These are phyloP conservation scores for Allium fistulosum DNA, from an alignment of 106 monocot species.

Conservation along the genomic window DNA sequence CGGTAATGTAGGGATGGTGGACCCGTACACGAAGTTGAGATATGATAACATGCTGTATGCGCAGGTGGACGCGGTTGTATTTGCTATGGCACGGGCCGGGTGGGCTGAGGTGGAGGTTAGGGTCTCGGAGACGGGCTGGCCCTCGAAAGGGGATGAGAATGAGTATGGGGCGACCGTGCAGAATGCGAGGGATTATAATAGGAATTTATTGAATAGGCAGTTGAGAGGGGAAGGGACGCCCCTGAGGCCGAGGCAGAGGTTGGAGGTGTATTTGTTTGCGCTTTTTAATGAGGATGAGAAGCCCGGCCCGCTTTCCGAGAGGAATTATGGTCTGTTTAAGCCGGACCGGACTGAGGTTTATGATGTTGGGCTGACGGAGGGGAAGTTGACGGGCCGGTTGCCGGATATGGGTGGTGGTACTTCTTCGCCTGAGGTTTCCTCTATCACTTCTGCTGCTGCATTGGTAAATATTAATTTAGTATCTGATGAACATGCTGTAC, in stretches of 20 bases:
- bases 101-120: conserved; percentile 51
- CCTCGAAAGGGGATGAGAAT: conserved; percentile 74
- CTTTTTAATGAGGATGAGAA: conserved; percentile 93
- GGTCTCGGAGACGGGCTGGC: conserved; percentile 98
- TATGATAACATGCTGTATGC: conserved; percentile 98
- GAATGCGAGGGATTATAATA: conserved; percentile 70
- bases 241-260: conserved; percentile 42
- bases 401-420: conserved; percentile 8
- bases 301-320: conserved; percentile 89
- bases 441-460: conserved; percentile 38
- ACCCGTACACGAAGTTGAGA: conserved; percentile 63
- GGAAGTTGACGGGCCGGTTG: too few species aligned
- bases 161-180: conserved; percentile 75
- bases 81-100: conserved; percentile 60
- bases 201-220: conserved; percentile 71
- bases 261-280: conserved; percentile 92
- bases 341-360: conserved; percentile 79
- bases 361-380: conserved; percentile 49
- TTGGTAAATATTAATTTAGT: conserved; percentile 8
- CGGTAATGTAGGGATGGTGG: conserved; percentile 41
- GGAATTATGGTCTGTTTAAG: conserved; percentile 85
- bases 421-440: conserved; percentile 48
- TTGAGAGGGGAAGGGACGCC: conserved; percentile 74
- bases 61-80: conserved; percentile 80
- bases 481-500: not conserved